Base-by-base conservation (phyloP, 805 yeast species). In the Kazachstania psychrophila region DNA sequence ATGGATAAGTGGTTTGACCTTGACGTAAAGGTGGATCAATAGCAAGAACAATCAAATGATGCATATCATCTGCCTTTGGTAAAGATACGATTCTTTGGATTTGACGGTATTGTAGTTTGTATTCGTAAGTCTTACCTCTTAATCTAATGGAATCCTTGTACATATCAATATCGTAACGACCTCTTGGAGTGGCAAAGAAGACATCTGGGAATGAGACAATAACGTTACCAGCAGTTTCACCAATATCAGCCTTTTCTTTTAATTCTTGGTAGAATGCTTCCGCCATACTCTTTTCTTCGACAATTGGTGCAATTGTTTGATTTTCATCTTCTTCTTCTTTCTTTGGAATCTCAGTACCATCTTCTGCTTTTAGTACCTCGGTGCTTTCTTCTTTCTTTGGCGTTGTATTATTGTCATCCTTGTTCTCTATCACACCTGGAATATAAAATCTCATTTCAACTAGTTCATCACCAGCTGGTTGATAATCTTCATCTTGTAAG, bases 1-100 rank as follows among this genome's bases (percentile, higher is more conserved):
- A 92, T 28, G 96, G 94, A 54, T 92, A 89, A 42, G 95, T 75
- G 0, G 98, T 92, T 64, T 92, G 97, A 38, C 99, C 99, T 64
- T 92, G 99, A 59, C 97, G 78, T 46, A 92, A 68, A 2, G 99
- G 98, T 18, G 98, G 98, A 48, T 89, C 96, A 31, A 92, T 81
- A 53, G 94, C 96, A 42, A 89, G 65, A 6, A 92, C 79, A 55
- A 92, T 69, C 46, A 88, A 66, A 58, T 89, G 94, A 57, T 89
- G 94, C 29, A 82, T 69, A 43, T 87, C 96, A 60, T 92, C 98
- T 1, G 95, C 87, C 55, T 86, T 87, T 18, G 99, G 98, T 47
- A 92, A 69, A 11, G 94, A 77, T 49, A 92, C 89, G 25, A 92
- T 77, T 52, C 96, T 73, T 61, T 87, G 95, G 43, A 92, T 78